A percentile compares a stretch with the other conserved stretches of the same genome.
Conservation (phyloP, 495 filamentous ascomycete genomes). For the Cladorrhinum samala region DNA sequence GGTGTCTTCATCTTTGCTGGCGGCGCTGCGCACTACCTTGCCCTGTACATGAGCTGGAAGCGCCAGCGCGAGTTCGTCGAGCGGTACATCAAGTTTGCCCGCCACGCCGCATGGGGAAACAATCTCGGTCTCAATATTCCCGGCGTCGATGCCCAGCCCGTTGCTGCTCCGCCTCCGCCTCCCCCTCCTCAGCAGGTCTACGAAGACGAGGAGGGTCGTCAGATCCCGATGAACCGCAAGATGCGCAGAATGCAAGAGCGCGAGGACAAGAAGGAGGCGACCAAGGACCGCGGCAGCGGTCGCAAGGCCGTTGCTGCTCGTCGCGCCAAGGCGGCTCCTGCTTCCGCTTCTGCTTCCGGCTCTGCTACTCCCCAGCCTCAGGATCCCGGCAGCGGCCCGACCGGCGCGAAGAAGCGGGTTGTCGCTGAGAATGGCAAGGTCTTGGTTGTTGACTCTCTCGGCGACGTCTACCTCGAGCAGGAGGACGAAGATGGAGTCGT, state of each 20-base stretch:
- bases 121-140: slow-evolving; percentile 39
- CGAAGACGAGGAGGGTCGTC: slow-evolving; percentile 41
- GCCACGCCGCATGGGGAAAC: slow-evolving; percentile 79
- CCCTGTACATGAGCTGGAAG: slow-evolving; percentile 76
- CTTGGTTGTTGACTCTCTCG: slow-evolving; percentile 81
- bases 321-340: slow-evolving; percentile 9
- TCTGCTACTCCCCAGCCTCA: slow-evolving; percentile 27
- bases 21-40: slow-evolving; percentile 78
- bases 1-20: slow-evolving; percentile 82
- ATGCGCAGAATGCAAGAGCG: slow-evolving; percentile 83
- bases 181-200: slow-evolving; percentile 30
- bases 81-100: slow-evolving; percentile 83
- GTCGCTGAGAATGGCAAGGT: slow-evolving; percentile 93
- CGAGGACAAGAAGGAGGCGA: slow-evolving; percentile 63
- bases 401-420: slow-evolving; percentile 71
- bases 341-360: slow-evolving; percentile 20
- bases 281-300: slow-evolving; percentile 27
- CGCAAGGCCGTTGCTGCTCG: slow-evolving; percentile 22
- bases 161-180: slow-evolving; percentile 29
- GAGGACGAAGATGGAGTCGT: slow-evolving; percentile 77
- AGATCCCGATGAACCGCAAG: slow-evolving; percentile 67
- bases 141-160: slow-evolving; percentile 49
- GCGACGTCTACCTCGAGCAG: slow-evolving; percentile 89
- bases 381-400: slow-evolving; percentile 40
- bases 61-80: slow-evolving; percentile 86